phyloP scores from a whole-genome alignment of 2,329 filamentous ascomycete species.

The Aspergillus candidus region DNA sequence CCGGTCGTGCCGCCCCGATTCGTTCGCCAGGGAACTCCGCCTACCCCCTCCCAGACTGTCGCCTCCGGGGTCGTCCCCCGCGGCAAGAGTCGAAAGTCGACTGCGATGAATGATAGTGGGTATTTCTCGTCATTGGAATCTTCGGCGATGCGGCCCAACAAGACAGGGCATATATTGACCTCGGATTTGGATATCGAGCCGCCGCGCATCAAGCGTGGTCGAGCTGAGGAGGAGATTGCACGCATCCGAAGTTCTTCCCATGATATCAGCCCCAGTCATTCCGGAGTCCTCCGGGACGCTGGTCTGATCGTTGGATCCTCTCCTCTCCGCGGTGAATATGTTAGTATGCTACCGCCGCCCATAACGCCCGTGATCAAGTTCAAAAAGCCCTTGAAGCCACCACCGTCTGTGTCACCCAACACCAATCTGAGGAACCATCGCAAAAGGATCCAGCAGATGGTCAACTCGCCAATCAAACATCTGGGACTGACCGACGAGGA shows the following conservation, averaged over 20 bases:
- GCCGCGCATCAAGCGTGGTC: conserved; percentile 76
- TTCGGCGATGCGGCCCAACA: conserved; percentile 69
- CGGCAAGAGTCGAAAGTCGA: conserved; percentile 69
- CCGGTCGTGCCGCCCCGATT: conserved; percentile 59
- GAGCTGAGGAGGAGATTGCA: conserved; percentile 92
- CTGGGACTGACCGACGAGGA: conserved; percentile 38
- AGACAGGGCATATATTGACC: conserved; percentile 59
- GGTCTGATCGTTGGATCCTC: conserved; percentile 55
- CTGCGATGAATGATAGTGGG: conserved; percentile 83
- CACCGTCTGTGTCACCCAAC: conserved; percentile 80
- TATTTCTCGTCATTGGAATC: conserved; percentile 97
- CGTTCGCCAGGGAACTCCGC: conserved; percentile 60
- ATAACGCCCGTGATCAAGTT: conserved; percentile 81
- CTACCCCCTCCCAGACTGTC: conserved; percentile 61
- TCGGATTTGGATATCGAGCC: conserved; percentile 69
- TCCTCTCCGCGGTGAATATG: conserved; percentile 55
- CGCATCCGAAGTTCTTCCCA: conserved; percentile 87
- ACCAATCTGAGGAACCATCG: conserved; percentile 87
- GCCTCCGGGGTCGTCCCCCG: conserved; percentile 59
- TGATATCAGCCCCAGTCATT: conserved; percentile 66
- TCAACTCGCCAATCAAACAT: conserved; percentile 64
- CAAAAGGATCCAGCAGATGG: conserved; percentile 70
- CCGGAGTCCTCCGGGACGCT: conserved; percentile 37
- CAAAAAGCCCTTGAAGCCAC: conserved; percentile 59
- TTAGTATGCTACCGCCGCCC: conserved; percentile 62